Evolutionary conservation across 768 basidiomycete genomes (phyloP).

Genomic region (Paxillus ammoniavirescens): DNA sequence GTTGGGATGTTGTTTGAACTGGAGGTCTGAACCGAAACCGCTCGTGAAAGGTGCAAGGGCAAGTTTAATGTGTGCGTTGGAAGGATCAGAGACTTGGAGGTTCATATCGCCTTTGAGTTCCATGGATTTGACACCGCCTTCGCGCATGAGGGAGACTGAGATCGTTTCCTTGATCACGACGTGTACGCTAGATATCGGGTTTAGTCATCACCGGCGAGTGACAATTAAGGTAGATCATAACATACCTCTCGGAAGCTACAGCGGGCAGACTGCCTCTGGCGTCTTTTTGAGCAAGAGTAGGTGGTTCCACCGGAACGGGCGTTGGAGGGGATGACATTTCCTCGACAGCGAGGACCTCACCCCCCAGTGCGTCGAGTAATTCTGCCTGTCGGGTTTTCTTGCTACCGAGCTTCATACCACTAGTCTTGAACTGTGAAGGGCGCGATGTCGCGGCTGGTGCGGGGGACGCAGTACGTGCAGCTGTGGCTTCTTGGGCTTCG

Average conservation of each 20-base stretch:
- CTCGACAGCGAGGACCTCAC: constrained; percentile 61
- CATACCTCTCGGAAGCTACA: constrained; percentile 75
- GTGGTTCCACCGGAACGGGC: constrained; percentile 46
- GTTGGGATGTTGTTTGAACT: constrained; percentile 97
- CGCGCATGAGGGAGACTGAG: constrained; percentile 77
- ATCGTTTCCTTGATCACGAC: constrained; percentile 82
- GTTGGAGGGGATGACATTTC: constrained; percentile 50
- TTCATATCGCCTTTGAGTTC: constrained; percentile 96
- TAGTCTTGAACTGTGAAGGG: constrained; percentile 84
- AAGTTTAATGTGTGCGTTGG: constrained; percentile 70
- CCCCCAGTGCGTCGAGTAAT: constrained; percentile 82
- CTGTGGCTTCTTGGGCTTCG: constrained; percentile 58
- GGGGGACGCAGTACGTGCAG: constrained; percentile 42
- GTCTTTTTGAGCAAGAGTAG: constrained; percentile 41
- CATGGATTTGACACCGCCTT: constrained; percentile 87
- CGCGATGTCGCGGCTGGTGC: constrained; percentile 49
- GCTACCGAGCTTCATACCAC: constrained; percentile 94
- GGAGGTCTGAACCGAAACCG: constrained; percentile 67
- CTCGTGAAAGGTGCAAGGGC: constrained; percentile 54
- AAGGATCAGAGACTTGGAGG: constrained; percentile 76
- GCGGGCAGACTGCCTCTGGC: constrained; percentile 67
- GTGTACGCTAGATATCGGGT: constrained; percentile 62
- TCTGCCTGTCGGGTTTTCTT: constrained; percentile 92
- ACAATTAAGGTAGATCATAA: background rate
- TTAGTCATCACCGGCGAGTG: background rate